These are phyloP conservation scores for Arthrobotrys iridis DNA, from an alignment of 2,329 filamentous ascomycete genomes.

Conservation along the genomic window DNA sequence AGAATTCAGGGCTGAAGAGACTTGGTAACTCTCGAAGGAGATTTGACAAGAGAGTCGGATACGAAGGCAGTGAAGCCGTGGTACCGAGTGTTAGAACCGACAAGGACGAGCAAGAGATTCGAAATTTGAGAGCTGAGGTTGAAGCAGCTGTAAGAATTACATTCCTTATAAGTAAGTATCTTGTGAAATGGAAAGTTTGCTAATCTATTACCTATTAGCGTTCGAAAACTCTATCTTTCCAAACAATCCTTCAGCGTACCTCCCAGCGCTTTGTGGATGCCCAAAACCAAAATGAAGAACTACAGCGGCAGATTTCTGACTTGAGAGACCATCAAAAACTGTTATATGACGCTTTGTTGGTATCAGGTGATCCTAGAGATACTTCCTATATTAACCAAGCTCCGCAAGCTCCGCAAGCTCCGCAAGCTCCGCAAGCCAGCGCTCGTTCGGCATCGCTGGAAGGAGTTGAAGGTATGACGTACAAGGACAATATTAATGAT, in stretches of 20 bases:
- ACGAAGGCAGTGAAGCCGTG: neutral
- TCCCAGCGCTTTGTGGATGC: constrained; percentile 37
- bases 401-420: neutral
- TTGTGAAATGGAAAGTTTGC: neutral
- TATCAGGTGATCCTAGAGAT: neutral
- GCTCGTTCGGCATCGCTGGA: neutral
- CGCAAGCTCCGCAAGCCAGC: neutral
- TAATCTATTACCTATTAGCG: constrained; percentile 11
- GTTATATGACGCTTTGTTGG: neutral
- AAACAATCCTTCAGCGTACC: constrained; percentile 41
- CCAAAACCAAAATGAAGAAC: constrained; percentile 35
- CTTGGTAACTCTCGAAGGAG: neutral
- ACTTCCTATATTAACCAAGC: neutral
- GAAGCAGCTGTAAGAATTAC: constrained; percentile 15
- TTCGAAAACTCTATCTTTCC: constrained; percentile 16
- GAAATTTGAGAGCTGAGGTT: neutral
- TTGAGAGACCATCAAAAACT: constrained; percentile 44
- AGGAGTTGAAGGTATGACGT: neutral
- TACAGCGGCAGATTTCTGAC: constrained; percentile 24
- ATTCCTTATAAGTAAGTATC: too few species aligned
- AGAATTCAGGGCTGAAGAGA: constrained; percentile 14
- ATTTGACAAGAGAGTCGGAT: neutral
- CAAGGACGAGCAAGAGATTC: constrained; percentile 14
- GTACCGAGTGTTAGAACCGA: neutral
- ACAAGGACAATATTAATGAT: neutral